phyloP scores from a whole-genome alignment of 2,329 filamentous ascomycete genomes.

The Pochonia chlamydosporia region DNA sequence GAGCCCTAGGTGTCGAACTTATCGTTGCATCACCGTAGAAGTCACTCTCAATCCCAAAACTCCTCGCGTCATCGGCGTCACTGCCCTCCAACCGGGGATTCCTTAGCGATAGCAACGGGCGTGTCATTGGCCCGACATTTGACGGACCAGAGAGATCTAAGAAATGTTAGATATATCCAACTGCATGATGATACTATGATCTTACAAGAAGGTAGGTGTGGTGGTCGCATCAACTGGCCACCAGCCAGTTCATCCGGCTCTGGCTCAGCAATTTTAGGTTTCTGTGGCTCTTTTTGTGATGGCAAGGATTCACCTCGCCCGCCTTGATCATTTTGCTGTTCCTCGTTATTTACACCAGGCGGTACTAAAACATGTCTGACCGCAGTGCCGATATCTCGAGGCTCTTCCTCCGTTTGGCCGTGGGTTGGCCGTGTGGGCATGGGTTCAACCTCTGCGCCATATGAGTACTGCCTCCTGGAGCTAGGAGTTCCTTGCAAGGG shows the following conservation, averaged over 20 bases:
- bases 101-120: not conserved
- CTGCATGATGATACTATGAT: not conserved
- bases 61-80: conserved; percentile 26
- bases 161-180: not conserved
- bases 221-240: not conserved
- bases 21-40: conserved; percentile 32
- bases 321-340: conserved; percentile 8
- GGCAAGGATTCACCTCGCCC: not conserved
- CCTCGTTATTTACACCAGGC: conserved; percentile 6
- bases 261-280: conserved; percentile 1
- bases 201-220: conserved; percentile 6
- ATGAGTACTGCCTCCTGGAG: conserved; percentile 30
- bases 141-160: conserved; percentile 7
- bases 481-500: conserved; percentile 26
- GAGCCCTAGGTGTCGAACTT: conserved; percentile 19
- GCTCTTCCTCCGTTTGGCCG: conserved; percentile 11
- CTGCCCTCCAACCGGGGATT: conserved; percentile 10
- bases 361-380: conserved; percentile 21
- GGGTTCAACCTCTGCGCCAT: conserved; percentile 31
- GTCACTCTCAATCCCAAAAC: conserved; percentile 30
- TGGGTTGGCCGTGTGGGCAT: conserved; percentile 15
- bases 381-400: conserved; percentile 21
- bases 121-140: not conserved
- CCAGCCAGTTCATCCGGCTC: conserved; percentile 17
- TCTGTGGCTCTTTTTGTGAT: not conserved